These are phyloP conservation scores for Trypanosoma cruzi DNA, from an alignment of 208 protist species.

Conservation along the genomic window DNA sequence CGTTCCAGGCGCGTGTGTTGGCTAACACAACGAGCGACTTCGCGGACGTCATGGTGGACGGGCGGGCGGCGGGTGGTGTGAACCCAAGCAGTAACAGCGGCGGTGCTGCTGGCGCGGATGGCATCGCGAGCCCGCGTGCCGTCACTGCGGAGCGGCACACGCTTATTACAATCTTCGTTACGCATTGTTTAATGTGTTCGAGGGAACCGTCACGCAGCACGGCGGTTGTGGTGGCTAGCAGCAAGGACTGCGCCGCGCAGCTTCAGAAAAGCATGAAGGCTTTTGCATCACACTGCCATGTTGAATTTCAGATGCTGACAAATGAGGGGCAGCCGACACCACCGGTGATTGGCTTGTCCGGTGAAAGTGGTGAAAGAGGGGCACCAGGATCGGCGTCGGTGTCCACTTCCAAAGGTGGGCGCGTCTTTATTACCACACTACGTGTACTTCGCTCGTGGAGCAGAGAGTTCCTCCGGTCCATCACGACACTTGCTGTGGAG, in stretches of 20 bases:
- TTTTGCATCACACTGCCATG: slow-evolving; percentile 19
- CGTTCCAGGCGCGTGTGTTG: slow-evolving; percentile 59
- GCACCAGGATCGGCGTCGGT: background rate
- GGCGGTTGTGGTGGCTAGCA: slow-evolving; percentile 39
- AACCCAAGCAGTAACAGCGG: slow-evolving; percentile 22
- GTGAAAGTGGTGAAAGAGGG: slow-evolving; percentile 1
- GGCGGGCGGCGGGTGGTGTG: slow-evolving; percentile 39
- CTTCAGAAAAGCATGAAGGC: slow-evolving; percentile 17
- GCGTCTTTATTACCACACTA: slow-evolving; percentile 26
- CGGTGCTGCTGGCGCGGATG: slow-evolving; percentile 35
- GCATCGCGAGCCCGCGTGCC: slow-evolving; percentile 20
- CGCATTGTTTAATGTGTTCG: slow-evolving; percentile 54
- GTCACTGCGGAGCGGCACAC: slow-evolving; percentile 41
- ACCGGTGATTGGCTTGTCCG: slow-evolving; percentile 10
- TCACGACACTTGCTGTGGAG: slow-evolving; percentile 26
- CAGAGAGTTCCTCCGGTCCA: slow-evolving; percentile 10
- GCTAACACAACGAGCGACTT: slow-evolving; percentile 55
- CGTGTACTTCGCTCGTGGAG: slow-evolving; percentile 21
- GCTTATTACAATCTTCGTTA: slow-evolving; percentile 48
- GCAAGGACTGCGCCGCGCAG: slow-evolving; percentile 22
- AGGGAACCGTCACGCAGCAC: slow-evolving; percentile 21
- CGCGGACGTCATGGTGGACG: slow-evolving; percentile 68
- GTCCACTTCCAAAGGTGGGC: background rate
- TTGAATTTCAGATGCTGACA: slow-evolving; percentile 8
- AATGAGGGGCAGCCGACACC: slow-evolving; percentile 17